Base-by-base conservation (phyloP, 1,284 basidiomycete species). In the Clitocybe nebularis region DNA sequence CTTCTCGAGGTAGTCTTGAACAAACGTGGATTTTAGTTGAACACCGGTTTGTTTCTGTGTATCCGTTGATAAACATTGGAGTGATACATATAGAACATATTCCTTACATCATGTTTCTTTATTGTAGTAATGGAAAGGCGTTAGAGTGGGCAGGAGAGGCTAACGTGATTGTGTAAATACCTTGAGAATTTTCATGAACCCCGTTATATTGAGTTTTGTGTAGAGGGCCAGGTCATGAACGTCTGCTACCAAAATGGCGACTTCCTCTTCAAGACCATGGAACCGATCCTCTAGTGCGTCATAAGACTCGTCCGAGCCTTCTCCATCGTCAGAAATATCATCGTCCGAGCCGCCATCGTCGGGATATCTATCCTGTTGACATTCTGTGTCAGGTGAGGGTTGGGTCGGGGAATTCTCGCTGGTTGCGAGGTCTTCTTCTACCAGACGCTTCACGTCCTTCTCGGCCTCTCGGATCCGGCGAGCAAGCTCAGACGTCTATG, bases 141-240 rank as follows among this genome's bases (percentile, higher is more conserved):
- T n/a, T n/a, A n/a, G n/a, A n/a, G n/a, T n/a, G n/a, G n/a, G n/a
- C n/a, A 16, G 10, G 16, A 5, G 11, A 25, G 19, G 24, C 11
- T n/a, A 36, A 16, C 23, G 16, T 14, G 56, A 49, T 44, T 21
- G 34, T 23, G 26, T 38, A 19, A 36, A 33, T 28, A 83, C 85
- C 78, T 99, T 99, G 51, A 98, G 76, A 51, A 99, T 99, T 71
- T 99, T 99, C 77, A 97, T 89, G 67, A 99, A 99, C 6, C 96
- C 96, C 0, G 96, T 95, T 61, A 91, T 93, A 64, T 97, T 97
- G 51, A 98, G 78, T 66, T 98, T 98, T 4, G 89, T 89, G 64
- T 93, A 95, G 41, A 95, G 69, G 8, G 95, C 94, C 20, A 99
- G 76, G 65, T 99, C 96, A 61, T 99, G 96, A 5, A 99, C 95